Conservation (phyloP, 2,329 filamentous ascomycete species). For the Neofusicoccum sp. region DNA sequence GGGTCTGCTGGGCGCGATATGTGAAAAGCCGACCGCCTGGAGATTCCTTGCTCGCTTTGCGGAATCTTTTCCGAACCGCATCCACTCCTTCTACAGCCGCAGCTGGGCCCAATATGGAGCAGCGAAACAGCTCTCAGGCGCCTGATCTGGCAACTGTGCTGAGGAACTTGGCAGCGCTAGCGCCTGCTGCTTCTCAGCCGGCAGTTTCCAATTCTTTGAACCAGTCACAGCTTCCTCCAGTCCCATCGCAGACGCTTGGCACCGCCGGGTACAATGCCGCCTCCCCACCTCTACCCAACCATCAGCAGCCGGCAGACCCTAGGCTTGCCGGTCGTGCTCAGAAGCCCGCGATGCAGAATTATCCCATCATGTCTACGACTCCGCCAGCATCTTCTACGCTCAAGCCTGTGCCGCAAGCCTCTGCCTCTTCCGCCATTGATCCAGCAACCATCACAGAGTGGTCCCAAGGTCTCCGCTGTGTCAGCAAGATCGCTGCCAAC, state of each 20-base stretch:
- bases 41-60: neutral
- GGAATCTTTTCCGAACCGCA: neutral
- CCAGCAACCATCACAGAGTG: conserved; percentile 53
- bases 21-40: conserved; percentile 3
- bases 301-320: neutral
- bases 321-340: conserved; percentile 2
- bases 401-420: neutral
- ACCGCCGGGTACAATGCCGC: neutral
- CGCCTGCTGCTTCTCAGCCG: neutral
- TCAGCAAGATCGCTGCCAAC: conserved; percentile 50
- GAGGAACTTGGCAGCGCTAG: conserved; percentile 36
- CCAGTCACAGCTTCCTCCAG: neutral
- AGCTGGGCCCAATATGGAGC: conserved; percentile 32
- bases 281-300: neutral
- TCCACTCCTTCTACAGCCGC: neutral
- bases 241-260: neutral
- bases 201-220: neutral
- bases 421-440: conserved; percentile 39
- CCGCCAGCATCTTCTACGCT: neutral
- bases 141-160: conserved; percentile 40
- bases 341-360: neutral
- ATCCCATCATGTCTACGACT: neutral
- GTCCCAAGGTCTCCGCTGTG: conserved; percentile 49
- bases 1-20: neutral
- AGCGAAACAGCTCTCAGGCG: conserved; percentile 27